These are phyloP conservation scores for Begonia peltatifolia DNA, from an alignment of 306 rosid genomes.

Conservation along the genomic window DNA sequence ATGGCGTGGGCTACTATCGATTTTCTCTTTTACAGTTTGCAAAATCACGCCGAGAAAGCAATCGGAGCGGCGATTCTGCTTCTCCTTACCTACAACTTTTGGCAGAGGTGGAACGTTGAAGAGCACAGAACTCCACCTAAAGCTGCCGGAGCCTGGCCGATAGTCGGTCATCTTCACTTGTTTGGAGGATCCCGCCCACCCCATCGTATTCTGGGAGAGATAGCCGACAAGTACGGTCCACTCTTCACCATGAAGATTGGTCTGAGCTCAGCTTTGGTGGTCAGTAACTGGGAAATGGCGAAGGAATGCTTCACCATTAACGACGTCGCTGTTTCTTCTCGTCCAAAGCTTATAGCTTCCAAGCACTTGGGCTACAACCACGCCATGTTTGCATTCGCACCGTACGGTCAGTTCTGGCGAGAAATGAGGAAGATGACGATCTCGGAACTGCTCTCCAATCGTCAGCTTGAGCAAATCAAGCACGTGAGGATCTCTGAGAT, in stretches of 20 bases:
- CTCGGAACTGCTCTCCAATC: slow-evolving; percentile 22
- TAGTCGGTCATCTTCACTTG: slow-evolving; percentile 20
- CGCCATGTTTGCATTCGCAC: slow-evolving; percentile 28
- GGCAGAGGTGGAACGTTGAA: not conserved
- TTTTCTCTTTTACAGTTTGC: not conserved
- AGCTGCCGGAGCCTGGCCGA: slow-evolving; percentile 14
- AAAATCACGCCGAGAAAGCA: not conserved
- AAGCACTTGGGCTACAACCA: slow-evolving; percentile 25
- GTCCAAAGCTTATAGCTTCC: slow-evolving; percentile 20
- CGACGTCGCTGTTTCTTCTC: slow-evolving; percentile 20
- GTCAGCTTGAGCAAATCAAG: slow-evolving; percentile 16
- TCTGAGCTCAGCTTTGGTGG: slow-evolving; percentile 17
- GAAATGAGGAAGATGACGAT: slow-evolving; percentile 26
- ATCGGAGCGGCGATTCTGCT: not conserved
- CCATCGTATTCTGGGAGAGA: slow-evolving; percentile 11
- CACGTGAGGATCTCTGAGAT: slow-evolving; percentile 21
- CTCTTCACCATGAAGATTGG: slow-evolving; percentile 29
- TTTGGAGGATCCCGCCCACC: slow-evolving; percentile 4
- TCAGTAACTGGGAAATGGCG: slow-evolving; percentile 32
- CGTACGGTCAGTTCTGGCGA: slow-evolving; percentile 30
- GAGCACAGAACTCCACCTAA: not conserved
- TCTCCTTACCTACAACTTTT: not conserved
- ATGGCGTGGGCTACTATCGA: not conserved
- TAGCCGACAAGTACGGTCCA: slow-evolving; percentile 32
- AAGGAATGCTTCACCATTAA: slow-evolving; percentile 37